Evolutionary conservation across 768 basidiomycete species (phyloP).

Genomic region (Mycena vitilis): DNA sequence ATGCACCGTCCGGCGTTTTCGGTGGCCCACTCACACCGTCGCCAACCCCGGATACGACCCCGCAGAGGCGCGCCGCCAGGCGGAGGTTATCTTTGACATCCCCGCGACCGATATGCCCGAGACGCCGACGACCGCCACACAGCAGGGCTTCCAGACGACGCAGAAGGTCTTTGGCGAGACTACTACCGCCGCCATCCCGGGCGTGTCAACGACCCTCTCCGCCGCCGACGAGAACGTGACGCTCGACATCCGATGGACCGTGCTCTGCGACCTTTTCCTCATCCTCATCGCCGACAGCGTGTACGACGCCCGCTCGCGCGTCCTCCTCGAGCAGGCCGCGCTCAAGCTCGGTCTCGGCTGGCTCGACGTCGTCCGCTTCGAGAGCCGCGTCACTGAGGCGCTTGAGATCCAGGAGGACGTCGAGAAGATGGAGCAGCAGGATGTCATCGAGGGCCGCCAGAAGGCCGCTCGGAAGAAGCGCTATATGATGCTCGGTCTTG

Average conservation of each 20-base stretch:
- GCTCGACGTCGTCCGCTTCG: slow-evolving; percentile 95
- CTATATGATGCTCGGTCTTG: slow-evolving; percentile 93
- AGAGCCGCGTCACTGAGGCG: slow-evolving; percentile 94
- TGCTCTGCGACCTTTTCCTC: slow-evolving; percentile 96
- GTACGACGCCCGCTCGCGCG: slow-evolving; percentile 96
- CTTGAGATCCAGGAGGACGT: slow-evolving; percentile 96
- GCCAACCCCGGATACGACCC: slow-evolving; percentile 99
- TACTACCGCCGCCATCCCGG: slow-evolving; percentile 74
- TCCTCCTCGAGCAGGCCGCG: slow-evolving; percentile 88
- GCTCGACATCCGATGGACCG: slow-evolving; percentile 98
- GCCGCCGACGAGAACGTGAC: slow-evolving; percentile 91
- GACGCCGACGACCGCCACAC: slow-evolving; percentile 42
- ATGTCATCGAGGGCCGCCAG: slow-evolving; percentile 75
- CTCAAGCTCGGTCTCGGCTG: slow-evolving; percentile 89
- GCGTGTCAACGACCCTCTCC: slow-evolving; percentile 88
- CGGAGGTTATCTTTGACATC: slow-evolving; percentile 39
- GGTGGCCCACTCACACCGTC: slow-evolving; percentile 96
- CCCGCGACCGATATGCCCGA: slow-evolving; percentile 25
- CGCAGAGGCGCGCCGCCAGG: slow-evolving; percentile 69
- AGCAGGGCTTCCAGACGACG: slow-evolving; percentile 64
- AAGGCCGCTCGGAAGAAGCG: slow-evolving; percentile 78
- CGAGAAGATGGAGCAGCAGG: slow-evolving; percentile 77
- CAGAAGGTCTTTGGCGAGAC: slow-evolving; percentile 71
- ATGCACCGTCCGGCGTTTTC: too few relatives aligned
- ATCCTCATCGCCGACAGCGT: slow-evolving; percentile 96